Conservation (phyloP, 2,329 filamentous ascomycete species). For the Knufia petricola region DNA sequence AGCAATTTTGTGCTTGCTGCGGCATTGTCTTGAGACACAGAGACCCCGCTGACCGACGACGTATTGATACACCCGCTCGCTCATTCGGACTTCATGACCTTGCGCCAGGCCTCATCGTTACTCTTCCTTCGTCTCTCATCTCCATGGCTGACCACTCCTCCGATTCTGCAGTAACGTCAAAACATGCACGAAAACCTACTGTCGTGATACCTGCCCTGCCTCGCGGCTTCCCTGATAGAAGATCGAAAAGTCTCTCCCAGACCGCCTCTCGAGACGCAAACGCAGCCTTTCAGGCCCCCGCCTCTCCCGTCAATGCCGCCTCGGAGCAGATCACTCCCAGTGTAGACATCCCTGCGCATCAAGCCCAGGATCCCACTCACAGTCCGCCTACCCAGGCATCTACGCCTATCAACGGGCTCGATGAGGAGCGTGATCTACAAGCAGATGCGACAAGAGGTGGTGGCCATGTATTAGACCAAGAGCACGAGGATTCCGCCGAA, state of each 20-base stretch:
- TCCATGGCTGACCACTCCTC: conserved; percentile 8
- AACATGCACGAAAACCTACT: conserved; percentile 2
- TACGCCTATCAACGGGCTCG: too few relatives aligned
- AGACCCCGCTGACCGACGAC: too few relatives aligned
- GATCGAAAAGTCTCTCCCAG: background rate
- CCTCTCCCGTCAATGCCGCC: background rate
- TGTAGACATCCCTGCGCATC: too few relatives aligned
- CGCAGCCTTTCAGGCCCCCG: background rate
- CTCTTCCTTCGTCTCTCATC: background rate
- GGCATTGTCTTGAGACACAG: background rate
- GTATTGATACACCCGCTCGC: background rate
- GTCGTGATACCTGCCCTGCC: conserved; percentile 8
- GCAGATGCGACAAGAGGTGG: too few relatives aligned
- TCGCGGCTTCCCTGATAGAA: background rate
- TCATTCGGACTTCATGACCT: conserved; percentile 1
- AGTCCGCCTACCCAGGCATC: too few relatives aligned
- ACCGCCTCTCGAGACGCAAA: background rate
- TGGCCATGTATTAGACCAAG: too few relatives aligned
- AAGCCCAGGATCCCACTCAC: too few relatives aligned
- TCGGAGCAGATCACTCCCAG: too few relatives aligned
- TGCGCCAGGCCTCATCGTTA: background rate
- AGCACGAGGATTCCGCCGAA: too few relatives aligned
- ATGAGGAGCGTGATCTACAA: too few relatives aligned
- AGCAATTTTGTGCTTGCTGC: conserved; percentile 6
- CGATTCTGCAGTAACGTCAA: background rate